Evolutionary conservation across 768 basidiomycete genomes (phyloP), one percentile per base, ranked within the genome.

Genomic region (Russula brevipes): DNA sequence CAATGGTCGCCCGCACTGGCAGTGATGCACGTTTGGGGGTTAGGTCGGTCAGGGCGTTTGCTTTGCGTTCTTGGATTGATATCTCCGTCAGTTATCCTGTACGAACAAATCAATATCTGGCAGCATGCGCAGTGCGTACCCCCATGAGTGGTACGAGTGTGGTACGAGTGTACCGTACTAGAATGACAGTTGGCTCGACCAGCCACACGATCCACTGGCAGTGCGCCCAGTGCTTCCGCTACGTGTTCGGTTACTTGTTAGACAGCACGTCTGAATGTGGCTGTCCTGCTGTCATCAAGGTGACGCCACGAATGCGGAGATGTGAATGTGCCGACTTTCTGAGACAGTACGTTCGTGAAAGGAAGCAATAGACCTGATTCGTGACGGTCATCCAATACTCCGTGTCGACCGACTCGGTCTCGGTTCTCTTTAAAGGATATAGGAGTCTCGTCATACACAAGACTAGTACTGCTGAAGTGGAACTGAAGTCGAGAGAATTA

Each of bases 101-200:
- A 1, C 50, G 1, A n/a, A 1, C 9, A 42, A 33, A 31, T 63
- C 4, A 57, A 41, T 8, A 12, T 10, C 14, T n/a, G n/a, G n/a
- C n/a, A n/a, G 24, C 14, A 31, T 39, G 50, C 24, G 42, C 3
- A 30, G 24, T 10, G 50, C 69, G 3, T 54, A 78, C 82, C 71
- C 78, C 73, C 47, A 81, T 75, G 6, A 82, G 65, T 19, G 78
- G 73, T 24, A 24, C 24, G 24, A 24, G 33, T 79, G 72, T 10
- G 82, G 82, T 51, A 84, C 79, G 56, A 77, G 73, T 2, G 80
- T 82, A 24, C 76, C 67, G 39, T 78, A 73, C 10, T 69, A 2
- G 69, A 69, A 24, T 74, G 24, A 24, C 69, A 5, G 69, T 71
- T 5, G 67, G 69, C 16, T 64, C 68, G 8, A 60, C 60, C 59